phyloP scores from a whole-genome alignment of 345 rosid genomes.

The Clarkia xantiana region DNA sequence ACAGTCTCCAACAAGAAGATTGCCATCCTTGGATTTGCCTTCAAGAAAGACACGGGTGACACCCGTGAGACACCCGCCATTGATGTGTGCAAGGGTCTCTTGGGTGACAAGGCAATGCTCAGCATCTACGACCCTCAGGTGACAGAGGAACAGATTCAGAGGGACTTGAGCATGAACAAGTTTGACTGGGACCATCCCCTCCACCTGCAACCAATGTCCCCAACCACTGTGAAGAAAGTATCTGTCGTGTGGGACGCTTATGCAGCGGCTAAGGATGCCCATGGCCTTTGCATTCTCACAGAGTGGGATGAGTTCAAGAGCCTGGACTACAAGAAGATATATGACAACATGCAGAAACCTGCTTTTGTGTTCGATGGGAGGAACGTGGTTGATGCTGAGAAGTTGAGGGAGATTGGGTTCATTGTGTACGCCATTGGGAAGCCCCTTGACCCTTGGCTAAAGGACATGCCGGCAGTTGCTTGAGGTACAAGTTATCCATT shows the following conservation, averaged over 20 bases:
- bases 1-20: too few species aligned
- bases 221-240: too few species aligned
- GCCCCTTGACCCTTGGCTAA: too few species aligned
- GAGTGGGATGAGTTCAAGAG: constrained; percentile 1
- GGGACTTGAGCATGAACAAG: too few species aligned
- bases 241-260: too few species aligned
- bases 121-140: constrained; percentile 1
- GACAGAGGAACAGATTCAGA: not conserved
- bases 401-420: not conserved
- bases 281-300: not conserved
- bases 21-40: too few species aligned
- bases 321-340: constrained; percentile 1
- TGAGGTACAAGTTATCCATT: not conserved
- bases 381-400: not conserved
- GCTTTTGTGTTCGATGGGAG: not conserved
- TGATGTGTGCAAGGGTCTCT: not conserved
- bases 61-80: too few species aligned
- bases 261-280: not conserved
- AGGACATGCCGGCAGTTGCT: not conserved
- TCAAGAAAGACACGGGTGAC: too few species aligned
- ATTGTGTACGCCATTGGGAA: too few species aligned
- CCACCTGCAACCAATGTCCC: too few species aligned
- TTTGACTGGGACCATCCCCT: too few species aligned
- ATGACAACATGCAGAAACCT: too few species aligned
- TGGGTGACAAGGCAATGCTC: constrained; percentile 1